Evolutionary conservation across 345 rosid genomes (phyloP), one percentile per base, ranked within the genome.

Genomic region (Kernera saxatilis): DNA sequence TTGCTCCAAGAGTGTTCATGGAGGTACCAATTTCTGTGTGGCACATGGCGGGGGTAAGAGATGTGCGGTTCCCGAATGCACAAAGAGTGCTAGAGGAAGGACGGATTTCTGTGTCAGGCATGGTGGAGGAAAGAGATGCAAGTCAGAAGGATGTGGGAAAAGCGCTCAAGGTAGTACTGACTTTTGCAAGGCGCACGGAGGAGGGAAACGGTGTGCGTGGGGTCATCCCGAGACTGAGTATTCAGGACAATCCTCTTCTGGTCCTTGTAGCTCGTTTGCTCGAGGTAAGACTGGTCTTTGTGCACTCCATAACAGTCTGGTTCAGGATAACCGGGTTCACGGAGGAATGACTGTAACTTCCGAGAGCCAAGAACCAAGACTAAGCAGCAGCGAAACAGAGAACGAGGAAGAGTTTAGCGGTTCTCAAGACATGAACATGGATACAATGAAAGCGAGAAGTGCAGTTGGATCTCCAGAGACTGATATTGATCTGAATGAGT

Each of bases 21-120:
- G 99, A 18, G 99, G 99, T 63, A 94, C 99, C 14, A 91, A 88
- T 70, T 93, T 91, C 83, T 93, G 99, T 53, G 99, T 93, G 8
- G 97, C 97, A 1, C 98, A 93, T 29, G 99, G 98, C 1, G 98
- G 98, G 62, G 98, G 98, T 18, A 94, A 94, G 83, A 86, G 99
- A 72, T 94, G 99, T 66, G 90, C 89, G 18, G 81, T 86, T 67
- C 77, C 91, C 8, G 95, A 79, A 45, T 94, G 99, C 79, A 89
- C 99, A 6, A 94, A 88, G 81, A 91, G 99, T 79, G 99, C 99
- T 2, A 91, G 99, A 81, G 99, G 99, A 62, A 80, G 97, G 64
- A 94, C 99, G 21, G 85, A 86, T 62, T 91, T 73, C 73, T 94
- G 99, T 76, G 99, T 94, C 29, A 89, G 96, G 10, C 99, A 94